Base-by-base conservation (phyloP, 1,139 yeast genomes). In the Kazachstania sp. region DNA sequence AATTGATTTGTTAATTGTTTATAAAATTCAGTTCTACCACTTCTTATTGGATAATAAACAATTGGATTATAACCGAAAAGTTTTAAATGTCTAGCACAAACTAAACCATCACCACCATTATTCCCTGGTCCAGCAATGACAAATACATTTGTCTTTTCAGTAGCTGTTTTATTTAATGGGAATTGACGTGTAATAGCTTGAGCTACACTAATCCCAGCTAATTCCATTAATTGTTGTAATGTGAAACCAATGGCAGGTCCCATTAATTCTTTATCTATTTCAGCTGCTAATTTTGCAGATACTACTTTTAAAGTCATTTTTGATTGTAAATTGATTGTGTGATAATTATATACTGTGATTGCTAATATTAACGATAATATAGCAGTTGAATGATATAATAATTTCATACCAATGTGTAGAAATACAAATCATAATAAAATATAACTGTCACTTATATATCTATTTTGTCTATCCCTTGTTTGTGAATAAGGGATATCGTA, bases 71-170 rank as follows among this genome's bases (percentile, higher is more conserved):
- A 87, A 1, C 92, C 95, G 73, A 94, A 80, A 9, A 87, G 68
- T 55, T 78, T 78, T 53, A 92, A 71, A 63, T 94, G 98, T 40
- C 98, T 75, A 3, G 97, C 95, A 26, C 96, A 95, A 2, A 92
- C 98, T 19, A 92, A 70, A 0, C 98, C 98, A 65, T 92, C 98
- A 1, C 98, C 98, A 3, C 81, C 97, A 60, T 92, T 92, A 60
- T 92, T 92, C 1, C 98, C 98, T 0, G 97, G 97, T 0, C 98
- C 98, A 7, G 83, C 87, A 7, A 90, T 70, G 3, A 92, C 77
- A 43, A 90, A 68, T 0, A 90, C 79, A 38, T 70, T 71, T 19
- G 67, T 64, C 46, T 65, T 51, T 7, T 32, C 43, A 9, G 37
- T 42, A n/a, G 29, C 9, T 18, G 31, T 19, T 29, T 52, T 51